A percentile compares a stretch with the other conserved stretches of the same genome.
phyloP scores from a whole-genome alignment of 2,329 filamentous ascomycete species.

The Chrysosporium keratinophilum region DNA sequence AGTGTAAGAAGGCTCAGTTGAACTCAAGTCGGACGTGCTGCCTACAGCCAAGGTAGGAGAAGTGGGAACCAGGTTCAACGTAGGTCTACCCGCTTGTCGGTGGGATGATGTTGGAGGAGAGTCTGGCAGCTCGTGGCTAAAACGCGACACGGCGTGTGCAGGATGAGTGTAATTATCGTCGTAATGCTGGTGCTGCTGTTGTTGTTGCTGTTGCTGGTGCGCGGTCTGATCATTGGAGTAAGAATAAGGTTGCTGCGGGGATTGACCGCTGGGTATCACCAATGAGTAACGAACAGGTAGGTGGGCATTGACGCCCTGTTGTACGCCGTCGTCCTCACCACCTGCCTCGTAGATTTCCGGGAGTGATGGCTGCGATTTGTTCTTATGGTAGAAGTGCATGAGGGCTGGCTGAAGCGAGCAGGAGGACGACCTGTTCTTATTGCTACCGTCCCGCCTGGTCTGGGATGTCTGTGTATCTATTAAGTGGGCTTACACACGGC shows the following conservation, averaged over 20 bases:
- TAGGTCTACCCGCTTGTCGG: background rate
- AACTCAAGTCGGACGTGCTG: constrained; percentile 9
- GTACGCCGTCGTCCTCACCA: constrained; percentile 2
- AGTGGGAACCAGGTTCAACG: constrained; percentile 14
- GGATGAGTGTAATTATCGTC: constrained; percentile 14
- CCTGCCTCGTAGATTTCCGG: constrained; percentile 12
- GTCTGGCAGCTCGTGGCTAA: constrained; percentile 3
- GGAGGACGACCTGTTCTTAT: constrained; percentile 7
- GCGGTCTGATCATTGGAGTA: constrained; percentile 4
- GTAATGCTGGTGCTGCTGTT: constrained; percentile 8
- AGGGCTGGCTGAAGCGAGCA: constrained; percentile 8
- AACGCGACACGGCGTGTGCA: constrained; percentile 10
- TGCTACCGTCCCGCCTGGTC: background rate
- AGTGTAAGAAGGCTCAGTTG: constrained; percentile 11
- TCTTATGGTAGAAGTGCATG: constrained; percentile 19
- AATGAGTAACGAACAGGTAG: constrained; percentile 10
- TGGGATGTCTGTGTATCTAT: background rate
- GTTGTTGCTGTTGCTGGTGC: constrained; percentile 11
- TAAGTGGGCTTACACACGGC: background rate
- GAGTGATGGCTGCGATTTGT: constrained; percentile 19
- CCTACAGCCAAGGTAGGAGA: background rate
- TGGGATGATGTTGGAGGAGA: constrained; percentile 1
- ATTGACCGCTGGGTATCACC: background rate
- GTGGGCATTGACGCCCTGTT: background rate
- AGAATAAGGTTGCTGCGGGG: background rate